Evolutionary conservation across 441 rosid species (phyloP), one percentile per base, ranked within the genome.

Genomic region (Sinapis alba): DNA sequence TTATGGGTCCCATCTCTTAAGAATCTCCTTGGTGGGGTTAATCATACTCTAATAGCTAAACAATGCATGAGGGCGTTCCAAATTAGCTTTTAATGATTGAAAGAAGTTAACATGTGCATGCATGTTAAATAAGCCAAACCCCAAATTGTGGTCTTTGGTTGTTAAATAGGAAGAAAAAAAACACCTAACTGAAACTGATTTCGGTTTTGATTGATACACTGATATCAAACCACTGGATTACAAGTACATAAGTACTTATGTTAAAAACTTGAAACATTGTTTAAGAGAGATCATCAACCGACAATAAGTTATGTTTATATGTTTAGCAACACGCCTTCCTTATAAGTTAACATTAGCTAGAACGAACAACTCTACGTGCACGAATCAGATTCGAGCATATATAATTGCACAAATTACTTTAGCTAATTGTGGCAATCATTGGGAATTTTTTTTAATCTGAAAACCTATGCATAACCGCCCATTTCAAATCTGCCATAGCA

Each of bases 331-430:
- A 11, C 9, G 45, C 15, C 6, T 38, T 38, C 45, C 45, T 38
- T 38, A 11, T 38, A 38, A 27, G 15, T 28, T 32, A 65, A 73
- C n/a, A 36, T 74, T 15, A 57, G 32, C 18, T 41, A 57, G 56
- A 50, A 4, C 28, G 38, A 30, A 74, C 53, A 47, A 59, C n/a
- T 32, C 30, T 59, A 66, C 61, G 12, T 43, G 24, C 26, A 58
- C 23, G 20, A 28, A 19, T 65, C 23, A 65, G 66, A 28, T 43
- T 57, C 15, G 12, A 65, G n/a, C 65, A 65, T 60, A 30, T 70
- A 62, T 47, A 65, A 5, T 15, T 47, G 69, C 38, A 50, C n/a
- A 50, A 47, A 26, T 65, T 50, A 27, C 23, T 6, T 66, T 26
- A n/a, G 10, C 60, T 66, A 66, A 50, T 27, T 50, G 19, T 51